Base-by-base conservation (phyloP, 805 yeast species). In the Dipodascopsis uninucleata region DNA sequence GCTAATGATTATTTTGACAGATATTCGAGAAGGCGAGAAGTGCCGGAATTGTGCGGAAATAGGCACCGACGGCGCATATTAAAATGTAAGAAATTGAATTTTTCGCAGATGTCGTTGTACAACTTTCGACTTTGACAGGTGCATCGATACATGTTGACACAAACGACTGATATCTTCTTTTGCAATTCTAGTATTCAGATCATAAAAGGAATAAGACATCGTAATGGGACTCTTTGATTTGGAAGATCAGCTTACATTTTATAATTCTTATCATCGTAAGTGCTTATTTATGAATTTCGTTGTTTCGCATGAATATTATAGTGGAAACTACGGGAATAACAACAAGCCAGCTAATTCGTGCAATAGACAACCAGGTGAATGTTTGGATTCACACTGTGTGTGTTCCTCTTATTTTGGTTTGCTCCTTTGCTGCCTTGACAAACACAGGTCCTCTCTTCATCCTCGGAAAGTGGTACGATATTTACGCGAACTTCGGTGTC, bases 361-460 rank as follows among this genome's bases (percentile, higher is more conserved):
- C 18, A 61, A 51, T 62, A 73, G 60, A 68, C 56, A 62, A 78
- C 54, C 67, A 65, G 1, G 64, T 62, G 28, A 90, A 90, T 65
- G 89, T 89, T 5, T 53, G 69, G 7, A 84, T 90, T 52, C 98
- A 90, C 60, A 62, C 83, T 36, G 62, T 77, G 3, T 87, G 87
- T 60, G 88, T 90, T 25, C 97, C 97, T 1, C 63, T 78, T 17
- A 88, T 90, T 39, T 68, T 85, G 24, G 64, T 75, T 41, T 70
- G 86, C 3, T 63, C 80, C 1, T 60, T 79, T 33, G 68, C 76
- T 9, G 56, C 77, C 24, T 49, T 62, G 6, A 53, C 69, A 7
- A 60, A 64, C 14, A 34, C 66, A 5, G 55, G 63, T 21, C 34
- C 66, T 3, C 35, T 53, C 14, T 20, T 33, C 29, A 17, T 23